phyloP scores from a whole-genome alignment of 768 basidiomycete genomes.

The Leccinum arenicola region DNA sequence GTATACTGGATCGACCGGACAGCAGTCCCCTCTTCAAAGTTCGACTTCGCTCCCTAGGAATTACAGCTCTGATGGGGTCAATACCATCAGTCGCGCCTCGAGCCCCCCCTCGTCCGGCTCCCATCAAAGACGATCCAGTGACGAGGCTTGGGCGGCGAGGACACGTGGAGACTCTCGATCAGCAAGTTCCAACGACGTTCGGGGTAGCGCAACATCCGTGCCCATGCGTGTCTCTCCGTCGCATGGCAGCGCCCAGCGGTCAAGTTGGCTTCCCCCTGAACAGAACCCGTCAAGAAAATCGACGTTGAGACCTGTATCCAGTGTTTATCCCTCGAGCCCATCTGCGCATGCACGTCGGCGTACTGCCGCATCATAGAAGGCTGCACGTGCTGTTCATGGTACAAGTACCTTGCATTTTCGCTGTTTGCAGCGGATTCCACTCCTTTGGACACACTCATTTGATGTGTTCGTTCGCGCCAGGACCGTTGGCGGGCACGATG shows the following conservation, averaged over 20 bases:
- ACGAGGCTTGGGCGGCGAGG: slow-evolving; percentile 24
- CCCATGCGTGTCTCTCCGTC: slow-evolving; percentile 8
- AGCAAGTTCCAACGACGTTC: slow-evolving; percentile 18
- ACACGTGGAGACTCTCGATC: slow-evolving; percentile 8
- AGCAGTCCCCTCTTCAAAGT: slow-evolving; percentile 26
- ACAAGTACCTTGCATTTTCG: slow-evolving; percentile 10
- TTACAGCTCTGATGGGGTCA: slow-evolving; percentile 25
- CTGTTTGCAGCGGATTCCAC: slow-evolving; percentile 10
- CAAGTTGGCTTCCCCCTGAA: slow-evolving; percentile 25
- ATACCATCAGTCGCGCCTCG: slow-evolving; percentile 14
- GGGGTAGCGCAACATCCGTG: slow-evolving; percentile 9
- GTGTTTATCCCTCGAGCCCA: slow-evolving; percentile 11
- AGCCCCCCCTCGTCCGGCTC: slow-evolving; percentile 3
- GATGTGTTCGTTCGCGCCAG: slow-evolving; percentile 9
- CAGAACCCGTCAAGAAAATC: slow-evolving; percentile 10
- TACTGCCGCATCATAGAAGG: slow-evolving; percentile 21
- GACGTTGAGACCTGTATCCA: slow-evolving; percentile 18
- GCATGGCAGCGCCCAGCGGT: slow-evolving; percentile 18
- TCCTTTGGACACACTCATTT: slow-evolving; percentile 25
- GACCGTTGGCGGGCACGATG: no score
- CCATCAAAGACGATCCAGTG: slow-evolving; percentile 32
- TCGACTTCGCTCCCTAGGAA: slow-evolving; percentile 20
- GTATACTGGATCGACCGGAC: slow-evolving; percentile 29
- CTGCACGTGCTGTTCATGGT: background rate
- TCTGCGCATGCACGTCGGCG: slow-evolving; percentile 16